Evolutionary conservation across 2,329 filamentous ascomycete genomes (phyloP), one percentile per base, ranked within the genome.

Genomic region (Cladophialophora chaetospira): DNA sequence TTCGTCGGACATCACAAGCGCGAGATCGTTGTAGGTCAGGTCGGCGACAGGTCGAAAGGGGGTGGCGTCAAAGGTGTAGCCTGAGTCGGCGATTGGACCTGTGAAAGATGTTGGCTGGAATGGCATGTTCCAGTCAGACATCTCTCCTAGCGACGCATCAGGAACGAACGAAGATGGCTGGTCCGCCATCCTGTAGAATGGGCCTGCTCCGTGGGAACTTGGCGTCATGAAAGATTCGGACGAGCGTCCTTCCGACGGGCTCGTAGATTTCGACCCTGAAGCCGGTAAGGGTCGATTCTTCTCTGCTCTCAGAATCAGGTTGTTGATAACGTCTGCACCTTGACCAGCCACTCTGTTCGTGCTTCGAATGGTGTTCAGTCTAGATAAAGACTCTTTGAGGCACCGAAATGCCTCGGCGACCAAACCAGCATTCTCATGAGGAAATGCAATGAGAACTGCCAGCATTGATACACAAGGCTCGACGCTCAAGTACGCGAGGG

Each of bases 281-380:
- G 40, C 5, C 26, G 36, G 46, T 28, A 19, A 29, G 11, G 48
- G 29, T 13, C 31, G 53, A 15, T 61, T 61, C 42, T 53, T 53
- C 25, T 57, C 42, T 29, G 55, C 58, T 11, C 57, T 55, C 15
- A 40, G 43, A 2, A 61, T 40, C 3, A 61, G 17, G 19, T 54
- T 52, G 48, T 58, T 49, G 25, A 58, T 47, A 11, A 57, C 58
- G 10, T 58, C 49, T 25, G 58, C 50, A 1, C 54, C 53, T n/a
- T 48, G 53, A 40, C 53, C 53, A 10, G 53, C 53, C 4, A 55
- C 45, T n/a, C 36, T 31, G 23, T 55, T 55, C n/a, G 53, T 44
- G 23, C 17, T 13, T 31, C 53, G 45, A 26, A 55, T 55, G 3
- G 13, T 47, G 19, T 55, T 55, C 4, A 55, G 28, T 44, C 53